Percentiles rank a stretch among this genome's conserved stretches.
These are phyloP conservation scores for Wallacemonas sp. DNA, from an alignment of 208 protist species.

Conservation along the genomic window DNA sequence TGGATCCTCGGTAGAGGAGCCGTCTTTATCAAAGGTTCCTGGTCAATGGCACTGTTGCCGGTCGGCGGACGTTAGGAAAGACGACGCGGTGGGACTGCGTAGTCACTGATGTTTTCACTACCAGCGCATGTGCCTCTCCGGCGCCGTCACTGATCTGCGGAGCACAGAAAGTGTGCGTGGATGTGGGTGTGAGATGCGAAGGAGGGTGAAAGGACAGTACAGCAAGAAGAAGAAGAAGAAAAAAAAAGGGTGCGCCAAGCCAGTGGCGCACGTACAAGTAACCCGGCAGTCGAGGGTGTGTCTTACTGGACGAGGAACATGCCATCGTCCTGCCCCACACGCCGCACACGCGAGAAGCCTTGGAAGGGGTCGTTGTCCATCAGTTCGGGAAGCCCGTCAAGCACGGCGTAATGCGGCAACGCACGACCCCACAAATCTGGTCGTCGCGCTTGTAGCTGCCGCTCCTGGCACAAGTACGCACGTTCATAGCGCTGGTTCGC, in stretches of 20 bases:
- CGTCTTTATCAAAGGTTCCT: too few species aligned
- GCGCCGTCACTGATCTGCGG: too few species aligned
- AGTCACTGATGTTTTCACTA: too few species aligned
- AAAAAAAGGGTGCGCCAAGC: conserved; percentile 5
- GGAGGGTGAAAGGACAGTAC: not conserved
- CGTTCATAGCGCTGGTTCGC: conserved; percentile 12
- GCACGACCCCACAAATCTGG: conserved; percentile 33
- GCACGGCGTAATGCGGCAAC: conserved; percentile 25
- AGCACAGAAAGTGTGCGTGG: too few species aligned
- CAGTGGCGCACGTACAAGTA: too few species aligned
- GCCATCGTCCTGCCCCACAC: conserved; percentile 9
- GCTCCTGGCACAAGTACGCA: conserved; percentile 18
- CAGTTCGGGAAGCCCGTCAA: conserved; percentile 16
- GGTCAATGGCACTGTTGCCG: too few species aligned
- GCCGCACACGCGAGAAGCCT: conserved; percentile 5
- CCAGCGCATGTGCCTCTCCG: too few species aligned
- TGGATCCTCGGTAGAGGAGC: too few species aligned
- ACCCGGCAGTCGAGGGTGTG: not conserved
- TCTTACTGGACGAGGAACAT: not conserved
- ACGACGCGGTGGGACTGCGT: too few species aligned
- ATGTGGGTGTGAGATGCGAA: too few species aligned
- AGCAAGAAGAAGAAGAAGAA: conserved; percentile 6
- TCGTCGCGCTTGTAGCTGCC: conserved; percentile 18
- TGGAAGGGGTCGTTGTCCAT: conserved; percentile 18
- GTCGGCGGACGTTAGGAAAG: too few species aligned